Evolutionary conservation across 1,284 basidiomycete species (phyloP), one percentile per base, ranked within the genome.

Genomic region (Cutaneotrichosporon cutaneum): DNA sequence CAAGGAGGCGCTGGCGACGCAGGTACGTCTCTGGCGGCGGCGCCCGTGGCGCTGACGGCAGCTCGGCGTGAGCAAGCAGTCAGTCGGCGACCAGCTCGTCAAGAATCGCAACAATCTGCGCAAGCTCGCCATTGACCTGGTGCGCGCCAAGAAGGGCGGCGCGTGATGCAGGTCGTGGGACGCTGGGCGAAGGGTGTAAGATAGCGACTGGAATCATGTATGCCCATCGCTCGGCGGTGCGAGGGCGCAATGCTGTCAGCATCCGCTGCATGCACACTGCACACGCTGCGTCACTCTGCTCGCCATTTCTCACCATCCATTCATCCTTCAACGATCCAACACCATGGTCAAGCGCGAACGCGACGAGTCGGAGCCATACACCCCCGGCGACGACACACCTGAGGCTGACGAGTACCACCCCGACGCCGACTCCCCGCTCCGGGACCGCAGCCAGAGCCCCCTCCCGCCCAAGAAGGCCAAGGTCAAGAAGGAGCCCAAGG

Each of bases 51-150:
- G 47, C 56, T 58, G 35, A 58, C 30, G 18, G 2, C 51, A 62
- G 61, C 61, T 55, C 30, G 61, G 61, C 44, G 36, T 62, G 33
- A 58, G 52, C 21, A 26, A 30, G 16, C 32, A 33, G 3, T 56
- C 58, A 56, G 33, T 62, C 35, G 18, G 18, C 13, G 53, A 62
- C 56, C 61, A 62, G 56, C 51, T 61, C 51, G 58, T 58, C 51
- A 22, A 56, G 4, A 61, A 61, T 45, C 60, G 60, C 52, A 14
- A 21, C 24, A 61, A 61, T 27, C 16, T 61, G 10, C 60, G 60
- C 42, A 24, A 33, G 22, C 4, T 27, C 5, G 55, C 56, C 9
- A 18, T 57, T 50, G 48, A 57, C 26, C 47, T 27, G 22, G 52
- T 54, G 33, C 52, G 52, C 22, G 52, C 33, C 21, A 54, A 54